Evolutionary conservation across 139 green algal genomes (phyloP).

Genomic region (Asterochloris sp.): DNA sequence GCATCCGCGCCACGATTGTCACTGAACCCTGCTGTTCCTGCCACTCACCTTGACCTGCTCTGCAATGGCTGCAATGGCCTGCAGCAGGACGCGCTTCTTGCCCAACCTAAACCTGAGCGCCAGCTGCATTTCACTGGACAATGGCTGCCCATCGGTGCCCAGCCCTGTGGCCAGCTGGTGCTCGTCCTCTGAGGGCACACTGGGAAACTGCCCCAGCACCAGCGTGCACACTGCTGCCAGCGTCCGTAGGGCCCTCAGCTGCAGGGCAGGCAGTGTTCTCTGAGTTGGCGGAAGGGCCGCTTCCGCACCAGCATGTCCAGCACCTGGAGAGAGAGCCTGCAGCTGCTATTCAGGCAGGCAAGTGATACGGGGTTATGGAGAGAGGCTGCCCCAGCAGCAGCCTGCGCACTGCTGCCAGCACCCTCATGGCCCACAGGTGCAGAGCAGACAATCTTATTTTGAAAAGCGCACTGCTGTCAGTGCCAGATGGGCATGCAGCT

Average conservation of each 20-base stretch:
- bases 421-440: too few relatives aligned
- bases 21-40: too few relatives aligned
- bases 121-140: conserved; percentile 42
- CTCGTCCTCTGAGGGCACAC: conserved; percentile 49
- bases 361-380: too few relatives aligned
- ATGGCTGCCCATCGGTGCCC: neutral
- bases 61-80: conserved; percentile 33
- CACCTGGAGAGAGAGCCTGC: too few relatives aligned
- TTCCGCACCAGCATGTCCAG: too few relatives aligned
- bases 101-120: conserved; percentile 55
- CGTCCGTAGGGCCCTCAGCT: conserved; percentile 42
- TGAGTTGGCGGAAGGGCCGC: neutral
- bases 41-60: conserved; percentile 23
- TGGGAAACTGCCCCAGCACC: conserved; percentile 50
- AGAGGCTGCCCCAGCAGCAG: too few relatives aligned
- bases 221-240: conserved; percentile 48
- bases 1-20: too few relatives aligned
- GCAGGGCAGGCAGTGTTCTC: neutral
- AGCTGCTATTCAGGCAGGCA: too few relatives aligned
- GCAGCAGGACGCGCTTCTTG: conserved; percentile 58
- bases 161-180: neutral
- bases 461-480: too few relatives aligned
- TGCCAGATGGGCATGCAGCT: too few relatives aligned
- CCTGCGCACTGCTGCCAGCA: too few relatives aligned
- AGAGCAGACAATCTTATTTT: too few relatives aligned